Base-by-base conservation (phyloP, 1,284 basidiomycete species). In the Trichosporon sp. region DNA sequence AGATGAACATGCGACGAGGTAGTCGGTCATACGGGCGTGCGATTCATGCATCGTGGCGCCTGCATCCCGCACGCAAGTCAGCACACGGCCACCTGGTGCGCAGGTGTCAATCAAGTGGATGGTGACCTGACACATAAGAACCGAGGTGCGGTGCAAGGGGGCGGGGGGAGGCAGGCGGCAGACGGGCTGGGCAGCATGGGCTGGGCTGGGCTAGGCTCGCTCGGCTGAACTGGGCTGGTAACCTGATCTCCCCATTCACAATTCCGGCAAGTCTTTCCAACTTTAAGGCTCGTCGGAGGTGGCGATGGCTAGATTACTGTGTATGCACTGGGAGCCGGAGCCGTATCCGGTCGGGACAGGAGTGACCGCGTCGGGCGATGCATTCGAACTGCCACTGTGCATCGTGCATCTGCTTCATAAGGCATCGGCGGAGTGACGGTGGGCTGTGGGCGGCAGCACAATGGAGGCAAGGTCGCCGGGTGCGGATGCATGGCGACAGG, bases 251-350 rank as follows among this genome's bases (percentile, higher is more conserved):
- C 26, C 26, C 16, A 61, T 61, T 61, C 56, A 61, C 35, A n/a
- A 37, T 7, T 35, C 8, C 32, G 59, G 31, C 31, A n/a, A 14
- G 59, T 26, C 26, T 26, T 2, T 26, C 26, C 59, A 35, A 35
- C 59, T 63, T 32, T 32, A 35, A 63, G 59, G 12, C 59, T 32
- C 59, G 59, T 63, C 59, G 59, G 59, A 63, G 59, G 32, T 63
- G 16, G 59, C 59, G 59, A 37, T 8, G 59, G 59, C 59, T 11
- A 8, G 31, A 26, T 26, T 32, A 31, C 26, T 32, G 2, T 40
- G 10, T 40, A 10, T 12, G 12, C 38, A 10, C 38, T 37, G 35
- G 35, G 8, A 37, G 26, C 26, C 26, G 26, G 26, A 26, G 26
- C 26, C 26, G 26, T 19, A 51, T 51, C n/a, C 48, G 48, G 48